Conservation (phyloP, 78 protist genomes). For the Capsaspora owczarzaki region DNA sequence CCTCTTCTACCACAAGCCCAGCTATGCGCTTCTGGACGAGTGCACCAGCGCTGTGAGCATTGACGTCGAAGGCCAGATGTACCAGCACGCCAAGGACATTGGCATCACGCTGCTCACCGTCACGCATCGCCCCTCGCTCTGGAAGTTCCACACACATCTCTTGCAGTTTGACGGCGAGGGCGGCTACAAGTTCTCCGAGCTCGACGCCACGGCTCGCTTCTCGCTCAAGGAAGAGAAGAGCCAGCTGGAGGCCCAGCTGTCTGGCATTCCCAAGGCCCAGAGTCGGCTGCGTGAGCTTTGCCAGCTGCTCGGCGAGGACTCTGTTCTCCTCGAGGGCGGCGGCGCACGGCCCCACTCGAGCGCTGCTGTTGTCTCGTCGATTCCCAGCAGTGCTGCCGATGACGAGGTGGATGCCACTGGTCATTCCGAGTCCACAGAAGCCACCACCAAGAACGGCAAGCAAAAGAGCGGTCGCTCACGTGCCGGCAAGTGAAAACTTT, state of each 20-base stretch:
- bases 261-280: conserved; percentile 16
- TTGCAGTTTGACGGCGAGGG: conserved; percentile 41
- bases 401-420: too few relatives aligned
- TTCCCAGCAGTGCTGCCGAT: too few relatives aligned
- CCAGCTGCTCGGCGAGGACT: conserved; percentile 17
- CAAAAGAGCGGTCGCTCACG: too few relatives aligned
- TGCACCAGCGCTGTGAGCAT: conserved; percentile 43
- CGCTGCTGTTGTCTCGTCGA: too few relatives aligned
- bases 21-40: conserved; percentile 60
- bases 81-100: conserved; percentile 20
- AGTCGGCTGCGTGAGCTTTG: conserved; percentile 23
- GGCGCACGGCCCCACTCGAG: too few relatives aligned
- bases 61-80: conserved; percentile 36
- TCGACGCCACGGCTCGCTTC: conserved; percentile 18
- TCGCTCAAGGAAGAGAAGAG: conserved; percentile 35
- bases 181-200: not conserved
- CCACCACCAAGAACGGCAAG: too few relatives aligned
- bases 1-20: conserved; percentile 54
- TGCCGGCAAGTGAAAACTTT: too few relatives aligned
- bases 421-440: too few relatives aligned
- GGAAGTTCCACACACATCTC: conserved; percentile 40
- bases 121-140: conserved; percentile 43
- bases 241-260: conserved; percentile 15
- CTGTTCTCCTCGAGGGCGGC: not conserved
- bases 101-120: conserved; percentile 51